Evolutionary conservation across 371 early-diverging fungal genomes (phyloP), one percentile per base, ranked within the genome.

Genomic region (Apophysomyces elegans): DNA sequence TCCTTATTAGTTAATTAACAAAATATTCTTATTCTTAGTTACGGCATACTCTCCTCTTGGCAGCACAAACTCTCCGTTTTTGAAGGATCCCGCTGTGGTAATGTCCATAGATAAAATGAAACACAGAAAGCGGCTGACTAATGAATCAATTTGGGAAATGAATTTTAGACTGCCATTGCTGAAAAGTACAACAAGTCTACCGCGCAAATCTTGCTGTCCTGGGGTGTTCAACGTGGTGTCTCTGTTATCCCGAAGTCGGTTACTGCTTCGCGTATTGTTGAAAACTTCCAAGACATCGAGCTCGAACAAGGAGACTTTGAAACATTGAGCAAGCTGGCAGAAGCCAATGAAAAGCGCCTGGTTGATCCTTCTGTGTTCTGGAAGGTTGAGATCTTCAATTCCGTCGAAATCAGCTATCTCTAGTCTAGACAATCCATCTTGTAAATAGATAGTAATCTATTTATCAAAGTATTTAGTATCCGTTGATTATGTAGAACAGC

Each of bases 1-100:
- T 18, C 35, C 32, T 26, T 26, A 26, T 26, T 26, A 18, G 6
- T 21, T 37, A 13, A 39, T 56, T 36, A 46, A 38, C 56, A 58
- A 37, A 45, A 59, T 18, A 91, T 79, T 75, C 88, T 90, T 74
- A 64, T 82, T 47, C 38, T 69, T 45, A 84, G 93, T 95, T 16
- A 90, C 93, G 38, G 96, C 93, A 4, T 97, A 95, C 81, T 90
- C 91, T 32, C 95, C 98, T 35, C 84, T 97, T 14, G 95, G 94
- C 4, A 67, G 65, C 37, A 75, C 78, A n/a, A 71, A 79, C 37
- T 76, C 79, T 21, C 75, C 74, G 37, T 45, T 84, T 38, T 74
- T 82, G 76, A 65, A 80, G 63, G 79, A 75, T 32, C 71, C 72
- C 14, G 11, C 63, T 26, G 67, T 76, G 54, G 73, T 78, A 77